Evolutionary conservation across 2,329 filamentous ascomycete species (phyloP), one percentile per base, ranked within the genome.

Genomic region (Chaetomium sp.): DNA sequence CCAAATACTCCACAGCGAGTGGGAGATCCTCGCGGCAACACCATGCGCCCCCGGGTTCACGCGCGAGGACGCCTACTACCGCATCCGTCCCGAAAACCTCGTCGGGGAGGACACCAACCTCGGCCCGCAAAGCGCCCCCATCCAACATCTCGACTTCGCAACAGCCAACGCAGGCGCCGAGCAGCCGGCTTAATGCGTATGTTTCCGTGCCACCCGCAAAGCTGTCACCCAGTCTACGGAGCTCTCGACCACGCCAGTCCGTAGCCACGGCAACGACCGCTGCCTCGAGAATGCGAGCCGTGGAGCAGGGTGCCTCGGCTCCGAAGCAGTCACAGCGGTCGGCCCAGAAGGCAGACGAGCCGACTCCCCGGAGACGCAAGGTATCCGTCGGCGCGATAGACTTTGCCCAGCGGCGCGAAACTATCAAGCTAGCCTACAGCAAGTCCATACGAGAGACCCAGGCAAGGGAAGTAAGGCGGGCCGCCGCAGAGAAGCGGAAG

Each of bases 341-440:
- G 33, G 59, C 62, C 14, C 57, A 65, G 54, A 72, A 66, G 63
- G 63, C 71, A 11, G 70, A 70, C 40, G 76, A 77, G 52, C 64
- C 67, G 35, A 62, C 71, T 5, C 58, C 69, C 5, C 69, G 74
- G 36, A 74, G 78, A 56, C 75, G 78, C 44, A 83, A 82, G 65
- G 75, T 82, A 51, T 80, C 80, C 1, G 74, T 91, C 56, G 86
- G 86, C 1, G 86, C 87, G 57, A 88, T 95, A 52, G 89, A 96
- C 70, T 94, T 95, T 68, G 89, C 87, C 57, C 88, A 89, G 62
- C 81, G 89, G 50, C 80, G 91, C 63, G 86, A 90, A 66, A 84
- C 85, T 58, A 95, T 95, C 64, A 87, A 91, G 63, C 82, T 90
- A 55, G 90, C 89, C 11, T 92, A 95, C 69, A 91, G 84, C 63